Base-by-base conservation (phyloP, 176 grass and related monocot genomes). In the Oryza glaberrima region DNA sequence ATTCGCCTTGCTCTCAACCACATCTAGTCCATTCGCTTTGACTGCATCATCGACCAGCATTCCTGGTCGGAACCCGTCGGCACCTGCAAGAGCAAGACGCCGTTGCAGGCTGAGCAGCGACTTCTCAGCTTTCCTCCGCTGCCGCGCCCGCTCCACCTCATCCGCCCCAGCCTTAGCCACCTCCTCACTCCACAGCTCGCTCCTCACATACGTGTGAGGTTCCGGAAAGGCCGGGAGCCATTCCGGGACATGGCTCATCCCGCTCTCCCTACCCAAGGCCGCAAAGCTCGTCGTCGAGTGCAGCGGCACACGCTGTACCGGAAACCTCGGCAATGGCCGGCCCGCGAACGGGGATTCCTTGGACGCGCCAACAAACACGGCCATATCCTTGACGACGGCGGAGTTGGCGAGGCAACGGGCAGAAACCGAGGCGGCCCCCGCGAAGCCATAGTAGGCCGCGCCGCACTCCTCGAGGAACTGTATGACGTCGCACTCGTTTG, bases 141-240 rank as follows among this genome's bases (percentile, higher is more conserved):
- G 86, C 77, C 80, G 69, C 22, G 47, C 71, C 51, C 74, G 83
- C 56, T 94, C 86, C 4, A 84, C 9, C 66, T 86, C 86, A 15
- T 88, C 88, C 9, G 68, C 77, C 51, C 66, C 80, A 11, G 65
- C 64, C 54, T 82, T 72, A 28, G 35, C 52, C 5, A 60, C 77
- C 73, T 69, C 91, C 32, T 89, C 26, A 11, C 74, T 75, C 83
- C 83, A 84, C 52, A 89, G 77, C 0, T 72, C 65, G 1, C 83
- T 84, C 14, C 25, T 71, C 73, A 84, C 61, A 73, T 89, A 84
- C 1, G 88, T 93, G 70, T 90, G 77, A 44, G 66, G 77, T 81
- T 89, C 77, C 4, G 91, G 91, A 40, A 87, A 88, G 44, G 54
- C 78, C 41, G 91, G 91, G 51, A 93, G 84, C 88, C 91, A 93